These are phyloP conservation scores for Neurospora tetrasperma DNA, from an alignment of 495 filamentous ascomycete genomes.

Conservation along the genomic window DNA sequence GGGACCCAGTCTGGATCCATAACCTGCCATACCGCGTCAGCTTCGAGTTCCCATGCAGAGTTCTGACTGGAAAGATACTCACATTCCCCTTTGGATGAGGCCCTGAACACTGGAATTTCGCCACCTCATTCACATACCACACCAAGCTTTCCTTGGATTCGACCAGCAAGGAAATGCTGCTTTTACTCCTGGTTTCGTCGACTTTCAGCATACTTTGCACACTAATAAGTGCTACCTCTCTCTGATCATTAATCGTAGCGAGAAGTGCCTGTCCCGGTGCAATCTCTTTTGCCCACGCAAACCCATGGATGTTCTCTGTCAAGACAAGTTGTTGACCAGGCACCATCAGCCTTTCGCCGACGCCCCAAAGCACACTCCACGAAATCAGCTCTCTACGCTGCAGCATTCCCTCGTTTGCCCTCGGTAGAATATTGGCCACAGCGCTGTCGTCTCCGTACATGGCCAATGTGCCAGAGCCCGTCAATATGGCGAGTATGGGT, in stretches of 20 bases:
- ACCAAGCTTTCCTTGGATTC: conserved; percentile 16
- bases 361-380: conserved; percentile 34
- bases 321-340: conserved; percentile 24
- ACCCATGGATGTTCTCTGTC: conserved; percentile 31
- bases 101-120: conserved; percentile 29
- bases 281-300: conserved; percentile 37
- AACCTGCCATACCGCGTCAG: conserved; percentile 4
- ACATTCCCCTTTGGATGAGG: conserved; percentile 30
- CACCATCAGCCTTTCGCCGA: conserved; percentile 37
- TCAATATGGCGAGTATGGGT: conserved; percentile 32
- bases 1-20: conserved; percentile 31
- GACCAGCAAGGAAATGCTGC: background rate
- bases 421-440: conserved; percentile 13
- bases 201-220: conserved; percentile 21
- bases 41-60: background rate
- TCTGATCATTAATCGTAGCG: conserved; percentile 32
- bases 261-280: conserved; percentile 26
- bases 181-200: conserved; percentile 8
- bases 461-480: conserved; percentile 28
- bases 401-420: conserved; percentile 21
- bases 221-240: conserved; percentile 33
- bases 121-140: conserved; percentile 35
- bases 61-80: conserved; percentile 7
- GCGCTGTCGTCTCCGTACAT: conserved; percentile 34
- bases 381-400: conserved; percentile 17